Conservation (phyloP, 345 rosid genomes). For the Salix exigua region DNA sequence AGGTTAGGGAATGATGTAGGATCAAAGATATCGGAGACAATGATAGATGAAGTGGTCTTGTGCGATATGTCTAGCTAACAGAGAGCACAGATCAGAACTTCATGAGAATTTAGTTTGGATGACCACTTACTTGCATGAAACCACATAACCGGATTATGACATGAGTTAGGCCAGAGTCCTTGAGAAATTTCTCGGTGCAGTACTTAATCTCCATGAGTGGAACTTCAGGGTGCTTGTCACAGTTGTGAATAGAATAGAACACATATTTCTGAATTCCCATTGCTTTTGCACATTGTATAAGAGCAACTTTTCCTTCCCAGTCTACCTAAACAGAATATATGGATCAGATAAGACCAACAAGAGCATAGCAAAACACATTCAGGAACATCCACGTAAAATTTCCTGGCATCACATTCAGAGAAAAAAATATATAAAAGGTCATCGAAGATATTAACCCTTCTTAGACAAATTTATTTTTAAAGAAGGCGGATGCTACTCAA, state of each 20-base stretch:
- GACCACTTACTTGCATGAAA: constrained; percentile 78
- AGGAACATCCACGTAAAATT: neutral
- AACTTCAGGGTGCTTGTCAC: constrained; percentile 98
- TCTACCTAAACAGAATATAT: constrained; percentile 81
- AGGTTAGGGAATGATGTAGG: neutral
- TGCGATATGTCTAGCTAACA: neutral
- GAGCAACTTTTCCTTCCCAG: constrained; percentile 99
- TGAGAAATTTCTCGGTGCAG: constrained; percentile 86
- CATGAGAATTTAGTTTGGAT: neutral
- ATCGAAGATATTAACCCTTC: too few relatives aligned
- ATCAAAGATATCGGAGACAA: neutral
- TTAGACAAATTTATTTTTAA: too few relatives aligned
- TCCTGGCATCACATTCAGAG: neutral
- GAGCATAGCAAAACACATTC: neutral
- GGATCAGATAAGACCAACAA: constrained; percentile 1
- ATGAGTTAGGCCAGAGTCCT: constrained; percentile 71
- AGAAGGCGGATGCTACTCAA: neutral
- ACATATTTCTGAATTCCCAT: constrained; percentile 94
- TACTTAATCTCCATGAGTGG: constrained; percentile 95
- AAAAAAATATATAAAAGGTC: neutral
- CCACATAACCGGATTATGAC: constrained; percentile 73
- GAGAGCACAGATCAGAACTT: neutral
- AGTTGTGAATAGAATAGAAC: constrained; percentile 89
- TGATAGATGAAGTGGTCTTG: neutral
- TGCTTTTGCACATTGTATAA: constrained; percentile 94